Evolutionary conservation across 2,329 filamentous ascomycete genomes (phyloP), one percentile per base, ranked within the genome.

Genomic region (Talaromyces amestolkiae): DNA sequence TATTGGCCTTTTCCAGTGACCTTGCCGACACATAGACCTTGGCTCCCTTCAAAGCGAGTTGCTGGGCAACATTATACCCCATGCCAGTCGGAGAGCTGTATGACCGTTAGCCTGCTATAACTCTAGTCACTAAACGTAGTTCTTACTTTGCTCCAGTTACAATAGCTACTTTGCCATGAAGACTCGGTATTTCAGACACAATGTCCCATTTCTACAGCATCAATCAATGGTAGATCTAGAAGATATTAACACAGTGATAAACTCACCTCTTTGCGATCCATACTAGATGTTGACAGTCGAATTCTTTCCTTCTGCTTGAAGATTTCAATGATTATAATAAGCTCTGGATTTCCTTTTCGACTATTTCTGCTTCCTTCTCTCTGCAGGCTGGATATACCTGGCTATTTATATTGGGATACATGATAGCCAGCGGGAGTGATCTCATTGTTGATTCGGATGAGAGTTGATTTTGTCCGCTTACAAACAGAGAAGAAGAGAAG

Each of bases 1-100:
- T 35, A 15, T 56, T 13, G 13, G 60, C 60, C 24, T 63, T 63
- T 45, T 54, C 60, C 35, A 63, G 31, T 22, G 60, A 63, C 15
- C 60, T 63, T 56, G 60, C 60, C 33, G 60, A 63, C 37, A 63
- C 49, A 63, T 63, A 63, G 22, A 63, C 60, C 49, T 63, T 63
- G 35, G 60, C 60, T 41, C 60, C 60, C 49, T 63, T 63, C 3
- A 63, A 49, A 35, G 60, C 60, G 35, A 63, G 60, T 43, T 63
- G 60, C 45, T 63, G 47, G 33, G 60, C 60, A 49, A 63, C 35
- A 31, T 63, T 63, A 54, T 53, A 63, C 4, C 60, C 60, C 33
- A 63, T 63, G 47, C 60, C 60, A 35, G 60, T 63, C 17, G 33
- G 35, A 35, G 60, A 63, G 35, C 47, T 63, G 35, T 15, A 24